Percentiles rank a stretch among this genome's conserved stretches.
Conservation (phyloP, 2,329 filamentous ascomycete species). For the Scleromitrula shiraiana region DNA sequence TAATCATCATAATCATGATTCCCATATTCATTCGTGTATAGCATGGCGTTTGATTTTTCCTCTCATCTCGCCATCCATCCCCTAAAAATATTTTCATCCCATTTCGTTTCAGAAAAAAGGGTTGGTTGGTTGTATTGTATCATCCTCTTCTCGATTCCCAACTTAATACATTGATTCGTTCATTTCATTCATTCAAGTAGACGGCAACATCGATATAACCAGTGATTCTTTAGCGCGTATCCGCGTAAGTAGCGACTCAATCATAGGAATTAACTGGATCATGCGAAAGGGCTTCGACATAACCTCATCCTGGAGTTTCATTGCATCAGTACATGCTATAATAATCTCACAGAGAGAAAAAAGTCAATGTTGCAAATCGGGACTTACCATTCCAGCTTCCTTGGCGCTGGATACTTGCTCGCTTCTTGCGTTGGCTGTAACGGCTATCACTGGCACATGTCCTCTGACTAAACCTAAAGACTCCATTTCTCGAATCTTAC, state of each 20-base stretch:
- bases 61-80: no score
- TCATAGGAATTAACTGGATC: slow-evolving; percentile 57
- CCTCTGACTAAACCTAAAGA: slow-evolving; percentile 45
- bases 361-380: no score
- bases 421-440: slow-evolving; percentile 67
- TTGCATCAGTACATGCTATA: slow-evolving; percentile 11
- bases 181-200: no score
- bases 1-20: no score
- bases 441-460: slow-evolving; percentile 66
- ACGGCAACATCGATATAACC: background rate
- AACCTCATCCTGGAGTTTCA: slow-evolving; percentile 59
- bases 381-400: slow-evolving; percentile 64
- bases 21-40: no score
- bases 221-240: background rate
- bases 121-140: no score
- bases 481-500: slow-evolving; percentile 59
- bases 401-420: slow-evolving; percentile 66
- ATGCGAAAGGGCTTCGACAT: slow-evolving; percentile 73
- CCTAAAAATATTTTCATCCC: no score
- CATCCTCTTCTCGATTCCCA: no score
- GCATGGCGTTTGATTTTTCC: no score
- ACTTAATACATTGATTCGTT: no score
- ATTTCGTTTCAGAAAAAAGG: no score
- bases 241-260: slow-evolving; percentile 38
- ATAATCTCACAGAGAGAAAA: background rate